Percentiles rank a stretch among this genome's conserved stretches.
These are phyloP conservation scores for Cyberlindnera euphorbiiphila DNA, from an alignment of 805 yeast genomes.

Conservation along the genomic window DNA sequence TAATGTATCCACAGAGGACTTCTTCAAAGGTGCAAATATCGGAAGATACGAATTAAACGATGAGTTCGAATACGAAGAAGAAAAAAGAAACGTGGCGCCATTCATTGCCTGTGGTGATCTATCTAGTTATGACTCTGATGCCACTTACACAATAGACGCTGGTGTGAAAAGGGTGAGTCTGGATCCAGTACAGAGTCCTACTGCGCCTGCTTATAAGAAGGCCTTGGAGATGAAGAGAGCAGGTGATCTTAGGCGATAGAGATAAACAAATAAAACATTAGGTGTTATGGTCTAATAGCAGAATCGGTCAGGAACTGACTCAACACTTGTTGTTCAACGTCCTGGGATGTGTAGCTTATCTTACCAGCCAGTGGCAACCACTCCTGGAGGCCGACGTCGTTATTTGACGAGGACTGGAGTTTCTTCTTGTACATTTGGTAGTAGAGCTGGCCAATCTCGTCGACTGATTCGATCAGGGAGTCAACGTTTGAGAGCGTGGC, in stretches of 20 bases:
- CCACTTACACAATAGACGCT: conserved; percentile 60
- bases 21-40: conserved; percentile 60
- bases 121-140: conserved; percentile 87
- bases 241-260: conserved; percentile 47
- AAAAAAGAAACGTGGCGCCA: conserved; percentile 79
- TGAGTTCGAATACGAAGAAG: conserved; percentile 45
- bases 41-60: conserved; percentile 50
- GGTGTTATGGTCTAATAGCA: conserved; percentile 19
- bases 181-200: conserved; percentile 93
- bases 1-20: conserved; percentile 70
- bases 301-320: conserved; percentile 23
- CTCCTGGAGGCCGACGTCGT: conserved; percentile 19
- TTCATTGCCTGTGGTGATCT: conserved; percentile 95
- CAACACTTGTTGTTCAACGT: conserved; percentile 25
- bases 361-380: conserved; percentile 31
- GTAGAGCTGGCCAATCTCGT: conserved; percentile 24
- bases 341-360: conserved; percentile 27
- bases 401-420: conserved; percentile 5
- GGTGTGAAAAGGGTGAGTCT: conserved; percentile 44
- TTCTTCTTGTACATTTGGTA: conserved; percentile 27
- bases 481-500: conserved; percentile 21
- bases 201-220: conserved; percentile 93
- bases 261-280: not conserved
- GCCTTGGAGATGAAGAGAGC: conserved; percentile 84
- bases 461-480: conserved; percentile 24